Evolutionary conservation across 352 stramenopile species (phyloP).

Genomic region (Globisporangium apiculatum): DNA sequence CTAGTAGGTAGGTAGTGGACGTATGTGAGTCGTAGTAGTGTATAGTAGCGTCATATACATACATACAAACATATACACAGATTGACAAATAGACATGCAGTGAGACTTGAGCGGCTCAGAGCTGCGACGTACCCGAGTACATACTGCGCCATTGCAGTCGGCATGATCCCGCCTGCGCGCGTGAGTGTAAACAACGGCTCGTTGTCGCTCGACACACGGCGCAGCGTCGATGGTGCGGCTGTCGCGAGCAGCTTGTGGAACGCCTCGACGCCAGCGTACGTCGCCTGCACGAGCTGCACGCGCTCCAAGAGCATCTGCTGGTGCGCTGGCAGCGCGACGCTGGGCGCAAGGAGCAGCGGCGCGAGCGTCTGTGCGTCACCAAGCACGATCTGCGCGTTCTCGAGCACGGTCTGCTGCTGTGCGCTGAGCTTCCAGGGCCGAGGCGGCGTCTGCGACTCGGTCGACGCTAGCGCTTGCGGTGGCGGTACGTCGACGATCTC

Average conservation of each 20-base stretch:
- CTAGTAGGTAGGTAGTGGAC: background rate
- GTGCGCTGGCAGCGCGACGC: slow-evolving; percentile 12
- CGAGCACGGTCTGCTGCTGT: slow-evolving; percentile 31
- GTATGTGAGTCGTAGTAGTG: no score
- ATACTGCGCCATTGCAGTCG: slow-evolving; percentile 51
- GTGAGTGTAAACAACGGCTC: slow-evolving; percentile 37
- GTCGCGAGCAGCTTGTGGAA: slow-evolving; percentile 26
- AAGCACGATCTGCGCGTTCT: slow-evolving; percentile 32
- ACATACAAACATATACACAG: background rate
- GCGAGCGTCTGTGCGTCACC: slow-evolving; percentile 40
- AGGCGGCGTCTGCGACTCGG: background rate
- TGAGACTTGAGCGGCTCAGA: no score
- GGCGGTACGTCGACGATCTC: slow-evolving; percentile 37
- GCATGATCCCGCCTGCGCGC: slow-evolving; percentile 53
- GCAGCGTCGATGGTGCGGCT: slow-evolving; percentile 4
- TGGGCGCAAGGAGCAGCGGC: slow-evolving; percentile 27
- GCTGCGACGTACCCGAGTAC: slow-evolving; percentile 35
- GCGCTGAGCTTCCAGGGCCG: slow-evolving; percentile 25
- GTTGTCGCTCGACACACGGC: slow-evolving; percentile 2
- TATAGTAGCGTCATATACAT: no score
- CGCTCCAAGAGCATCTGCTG: slow-evolving; percentile 29
- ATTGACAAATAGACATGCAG: no score
- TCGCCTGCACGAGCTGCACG: slow-evolving; percentile 54
- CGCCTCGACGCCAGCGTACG: slow-evolving; percentile 52
- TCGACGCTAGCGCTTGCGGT: slow-evolving; percentile 9